Conservation (phyloP, 2,329 filamentous ascomycete genomes). For the Scytalidium sp. region DNA sequence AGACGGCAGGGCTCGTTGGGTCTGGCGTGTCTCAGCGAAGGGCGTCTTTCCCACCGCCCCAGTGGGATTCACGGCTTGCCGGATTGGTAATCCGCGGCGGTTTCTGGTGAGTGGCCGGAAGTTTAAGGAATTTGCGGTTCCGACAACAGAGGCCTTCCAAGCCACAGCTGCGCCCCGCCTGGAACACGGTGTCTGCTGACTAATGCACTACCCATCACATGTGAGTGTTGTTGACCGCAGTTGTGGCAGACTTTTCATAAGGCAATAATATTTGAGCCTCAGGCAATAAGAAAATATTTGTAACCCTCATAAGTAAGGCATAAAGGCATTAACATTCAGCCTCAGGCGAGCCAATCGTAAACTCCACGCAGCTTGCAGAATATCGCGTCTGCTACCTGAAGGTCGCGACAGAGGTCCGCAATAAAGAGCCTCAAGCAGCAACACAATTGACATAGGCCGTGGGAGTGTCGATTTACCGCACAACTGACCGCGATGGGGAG, state of each 20-base stretch:
- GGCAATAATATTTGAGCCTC: background rate
- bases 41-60: background rate
- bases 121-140: background rate
- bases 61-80: background rate
- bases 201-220: no score
- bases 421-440: background rate
- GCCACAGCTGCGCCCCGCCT: no score
- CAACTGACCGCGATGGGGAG: conserved; percentile 31
- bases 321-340: background rate
- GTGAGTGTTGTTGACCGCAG: no score
- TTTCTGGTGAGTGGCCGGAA: background rate
- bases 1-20: background rate
- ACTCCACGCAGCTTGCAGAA: background rate
- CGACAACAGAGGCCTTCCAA: no score
- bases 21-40: background rate
- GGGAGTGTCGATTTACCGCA: background rate
- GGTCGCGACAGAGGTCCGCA: background rate
- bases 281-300: background rate
- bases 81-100: background rate
- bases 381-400: background rate
- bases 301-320: background rate
- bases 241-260: no score
- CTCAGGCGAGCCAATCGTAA: background rate
- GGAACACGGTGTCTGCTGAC: no score
- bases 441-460: background rate